phyloP scores from a whole-genome alignment of 257 asterid species.

The Marsdenia floribunda region DNA sequence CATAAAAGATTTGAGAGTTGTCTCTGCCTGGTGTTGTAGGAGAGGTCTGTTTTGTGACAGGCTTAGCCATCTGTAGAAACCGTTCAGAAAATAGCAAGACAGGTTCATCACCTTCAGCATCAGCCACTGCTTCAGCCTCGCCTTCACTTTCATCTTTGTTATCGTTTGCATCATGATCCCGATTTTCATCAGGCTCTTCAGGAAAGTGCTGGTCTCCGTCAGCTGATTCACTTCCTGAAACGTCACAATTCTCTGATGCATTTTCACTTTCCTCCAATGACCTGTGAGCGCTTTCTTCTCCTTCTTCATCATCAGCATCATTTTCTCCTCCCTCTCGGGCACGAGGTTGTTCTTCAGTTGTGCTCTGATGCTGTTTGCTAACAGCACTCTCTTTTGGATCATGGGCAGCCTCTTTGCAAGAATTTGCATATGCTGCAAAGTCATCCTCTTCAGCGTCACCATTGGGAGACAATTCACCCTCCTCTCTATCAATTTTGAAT shows the following conservation, averaged over 20 bases:
- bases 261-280: conserved; percentile 68
- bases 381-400: conserved; percentile 29
- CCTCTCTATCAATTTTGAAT: conserved; percentile 55
- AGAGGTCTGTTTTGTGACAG: conserved; percentile 47
- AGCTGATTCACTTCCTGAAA: conserved; percentile 71
- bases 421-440: conserved; percentile 26
- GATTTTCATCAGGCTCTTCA: conserved; percentile 61
- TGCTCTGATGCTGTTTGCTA: conserved; percentile 25
- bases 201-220: conserved; percentile 67
- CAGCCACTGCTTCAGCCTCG: conserved; percentile 53
- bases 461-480: conserved; percentile 70
- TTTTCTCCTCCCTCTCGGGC: conserved; percentile 36
- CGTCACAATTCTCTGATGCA: conserved; percentile 62
- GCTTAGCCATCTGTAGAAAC: conserved; percentile 49
- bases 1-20: conserved; percentile 53
- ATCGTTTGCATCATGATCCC: conserved; percentile 47
- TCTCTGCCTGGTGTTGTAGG: conserved; percentile 36
- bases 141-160: conserved; percentile 76
- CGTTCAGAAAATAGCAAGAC: conserved; percentile 37
- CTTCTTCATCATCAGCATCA: conserved; percentile 52
- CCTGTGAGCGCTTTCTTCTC: conserved; percentile 60
- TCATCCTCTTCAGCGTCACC: conserved; percentile 45
- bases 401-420: conserved; percentile 28
- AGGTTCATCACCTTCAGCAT: conserved; percentile 46
- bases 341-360: conserved; percentile 24